These are phyloP conservation scores for Ceratorhiza oryzae-sativae DNA, from an alignment of 1,284 basidiomycete genomes.

Conservation along the genomic window DNA sequence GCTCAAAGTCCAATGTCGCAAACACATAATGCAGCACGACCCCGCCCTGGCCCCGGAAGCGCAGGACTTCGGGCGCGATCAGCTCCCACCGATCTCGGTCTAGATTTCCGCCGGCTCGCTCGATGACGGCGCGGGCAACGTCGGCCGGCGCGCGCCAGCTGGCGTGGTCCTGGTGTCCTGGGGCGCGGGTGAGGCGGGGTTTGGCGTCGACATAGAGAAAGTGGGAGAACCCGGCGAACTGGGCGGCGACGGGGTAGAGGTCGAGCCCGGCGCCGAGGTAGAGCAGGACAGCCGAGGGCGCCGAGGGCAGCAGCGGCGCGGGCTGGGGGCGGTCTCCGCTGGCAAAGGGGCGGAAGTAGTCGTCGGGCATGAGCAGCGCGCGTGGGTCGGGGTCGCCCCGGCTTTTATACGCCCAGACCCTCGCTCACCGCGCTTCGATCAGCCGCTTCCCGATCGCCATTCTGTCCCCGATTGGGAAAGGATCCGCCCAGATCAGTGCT, in stretches of 20 bases:
- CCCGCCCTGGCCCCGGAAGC: neutral
- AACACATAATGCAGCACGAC: constrained; percentile 27
- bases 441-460: neutral
- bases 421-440: neutral
- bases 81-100: constrained; percentile 19
- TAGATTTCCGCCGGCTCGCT: neutral
- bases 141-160: constrained; percentile 27
- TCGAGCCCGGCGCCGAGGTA: constrained; percentile 30
- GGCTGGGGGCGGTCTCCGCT: constrained; percentile 9
- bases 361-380: constrained; percentile 6
- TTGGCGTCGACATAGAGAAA: constrained; percentile 35
- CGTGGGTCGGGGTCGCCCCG: too few species aligned
- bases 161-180: constrained; percentile 32
- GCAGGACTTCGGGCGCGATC: constrained; percentile 20
- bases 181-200: constrained; percentile 21
- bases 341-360: constrained; percentile 15
- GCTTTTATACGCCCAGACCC: neutral
- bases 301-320: neutral
- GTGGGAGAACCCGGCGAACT: constrained; percentile 13
- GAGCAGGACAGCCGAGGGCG: constrained; percentile 1
- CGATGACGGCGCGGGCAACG: constrained; percentile 19
- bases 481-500: too few species aligned
- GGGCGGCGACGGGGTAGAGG: constrained; percentile 16
- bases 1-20: constrained; percentile 31
- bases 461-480: too few species aligned